Conservation (phyloP, 1,284 basidiomycete species). For the Pholiota adiposa region DNA sequence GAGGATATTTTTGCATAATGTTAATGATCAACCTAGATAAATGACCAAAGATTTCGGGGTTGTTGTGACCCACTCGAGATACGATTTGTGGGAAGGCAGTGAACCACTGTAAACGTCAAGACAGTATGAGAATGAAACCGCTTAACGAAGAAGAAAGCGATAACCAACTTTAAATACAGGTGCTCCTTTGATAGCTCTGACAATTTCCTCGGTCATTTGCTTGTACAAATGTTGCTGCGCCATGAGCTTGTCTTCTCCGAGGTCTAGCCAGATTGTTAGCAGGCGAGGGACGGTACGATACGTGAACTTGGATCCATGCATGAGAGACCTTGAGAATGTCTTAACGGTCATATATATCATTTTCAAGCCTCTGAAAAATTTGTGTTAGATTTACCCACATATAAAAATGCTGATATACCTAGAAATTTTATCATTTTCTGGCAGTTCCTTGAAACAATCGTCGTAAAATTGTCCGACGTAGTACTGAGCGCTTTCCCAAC, state of each 20-base stretch:
- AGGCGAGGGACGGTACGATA: slow-evolving; percentile 96
- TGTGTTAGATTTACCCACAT: slow-evolving; percentile 3
- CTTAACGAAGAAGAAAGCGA: background rate
- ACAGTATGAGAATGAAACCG: slow-evolving; percentile 7
- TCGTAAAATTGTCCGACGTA: slow-evolving; percentile 91
- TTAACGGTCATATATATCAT: slow-evolving; percentile 70
- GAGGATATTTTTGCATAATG: slow-evolving; percentile 85
- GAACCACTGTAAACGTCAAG: slow-evolving; percentile 73
- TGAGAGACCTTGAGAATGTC: slow-evolving; percentile 78
- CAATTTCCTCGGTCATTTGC: slow-evolving; percentile 61
- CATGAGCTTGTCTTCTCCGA: slow-evolving; percentile 67
- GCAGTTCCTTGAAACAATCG: slow-evolving; percentile 63
- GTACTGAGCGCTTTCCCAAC: slow-evolving; percentile 87
- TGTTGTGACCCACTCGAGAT: slow-evolving; percentile 88
- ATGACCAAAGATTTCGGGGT: slow-evolving; percentile 67
- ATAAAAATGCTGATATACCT: slow-evolving; percentile 42
- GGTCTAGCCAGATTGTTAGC: slow-evolving; percentile 94
- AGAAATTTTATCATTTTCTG: slow-evolving; percentile 49
- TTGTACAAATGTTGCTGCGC: slow-evolving; percentile 47
- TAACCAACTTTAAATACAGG: slow-evolving; percentile 77
- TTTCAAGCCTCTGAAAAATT: slow-evolving; percentile 48
- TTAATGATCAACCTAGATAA: slow-evolving; percentile 74
- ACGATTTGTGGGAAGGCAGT: slow-evolving; percentile 98
- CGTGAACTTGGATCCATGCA: slow-evolving; percentile 91
- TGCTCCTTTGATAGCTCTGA: slow-evolving; percentile 58